Percentiles rank a stretch among this genome's conserved stretches.
Conservation (phyloP, 2,329 filamentous ascomycete species). For the Talaromyces sp. region DNA sequence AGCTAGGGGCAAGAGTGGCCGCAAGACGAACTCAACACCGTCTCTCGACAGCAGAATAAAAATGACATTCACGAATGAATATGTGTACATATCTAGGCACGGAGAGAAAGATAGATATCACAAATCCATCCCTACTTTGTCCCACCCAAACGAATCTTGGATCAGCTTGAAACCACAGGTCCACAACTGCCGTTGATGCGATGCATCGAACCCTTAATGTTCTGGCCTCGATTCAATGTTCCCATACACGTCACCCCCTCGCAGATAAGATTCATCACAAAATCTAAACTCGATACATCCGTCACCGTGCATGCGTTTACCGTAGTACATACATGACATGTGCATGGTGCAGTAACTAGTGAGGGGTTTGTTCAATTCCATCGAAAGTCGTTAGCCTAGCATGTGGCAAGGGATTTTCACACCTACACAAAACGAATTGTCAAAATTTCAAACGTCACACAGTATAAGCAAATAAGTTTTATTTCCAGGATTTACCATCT, state of each 20-base stretch:
- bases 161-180: not conserved
- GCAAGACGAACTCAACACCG: no score
- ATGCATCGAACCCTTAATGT: not conserved
- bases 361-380: no score
- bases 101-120: not conserved
- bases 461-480: not conserved
- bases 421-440: not conserved
- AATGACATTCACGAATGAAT: not conserved
- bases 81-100: not conserved
- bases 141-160: not conserved
- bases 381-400: no score
- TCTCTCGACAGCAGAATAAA: not conserved
- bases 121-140: not conserved
- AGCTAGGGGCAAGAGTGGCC: no score
- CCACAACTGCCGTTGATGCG: not conserved
- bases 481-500: not conserved
- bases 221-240: not conserved
- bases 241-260: not conserved
- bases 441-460: not conserved
- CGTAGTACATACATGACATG: conserved; percentile 2
- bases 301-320: not conserved
- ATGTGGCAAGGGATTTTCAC: not conserved
- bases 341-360: conserved; percentile 4
- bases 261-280: not conserved
- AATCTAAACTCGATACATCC: not conserved